These are phyloP conservation scores for Ascochyta clinopodiicola DNA, from an alignment of 2,329 filamentous ascomycete genomes.

Conservation along the genomic window DNA sequence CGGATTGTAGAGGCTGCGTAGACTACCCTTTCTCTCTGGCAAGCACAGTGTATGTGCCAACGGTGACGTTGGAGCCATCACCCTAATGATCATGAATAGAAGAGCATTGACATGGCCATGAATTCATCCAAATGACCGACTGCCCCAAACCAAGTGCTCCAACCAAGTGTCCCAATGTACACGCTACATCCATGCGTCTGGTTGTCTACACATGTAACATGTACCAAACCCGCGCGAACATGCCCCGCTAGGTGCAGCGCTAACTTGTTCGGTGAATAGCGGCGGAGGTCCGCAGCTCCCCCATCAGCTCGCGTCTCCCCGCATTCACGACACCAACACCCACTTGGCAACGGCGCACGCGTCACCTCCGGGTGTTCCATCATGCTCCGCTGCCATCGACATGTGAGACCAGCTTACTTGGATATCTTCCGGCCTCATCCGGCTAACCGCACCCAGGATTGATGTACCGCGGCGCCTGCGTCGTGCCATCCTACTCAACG, in stretches of 20 bases:
- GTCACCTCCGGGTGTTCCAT: conserved; percentile 14
- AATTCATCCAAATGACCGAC: too few species aligned
- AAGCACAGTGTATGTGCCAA: conserved; percentile 31
- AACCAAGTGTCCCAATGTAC: not conserved
- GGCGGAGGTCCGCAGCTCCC: conserved; percentile 26
- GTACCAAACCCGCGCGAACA: conserved; percentile 22
- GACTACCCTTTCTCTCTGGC: not conserved
- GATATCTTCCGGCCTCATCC: not conserved
- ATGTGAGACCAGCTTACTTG: conserved; percentile 28
- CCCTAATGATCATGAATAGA: conserved; percentile 34
- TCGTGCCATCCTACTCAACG: conserved; percentile 79
- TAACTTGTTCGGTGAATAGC: conserved; percentile 35
- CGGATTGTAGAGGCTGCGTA: conserved; percentile 71
- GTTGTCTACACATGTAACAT: not conserved
- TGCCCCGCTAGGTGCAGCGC: conserved; percentile 14
- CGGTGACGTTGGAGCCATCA: not conserved
- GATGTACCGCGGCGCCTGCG: conserved; percentile 78
- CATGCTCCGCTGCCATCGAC: conserved; percentile 31
- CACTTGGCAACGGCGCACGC: conserved; percentile 13
- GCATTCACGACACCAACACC: conserved; percentile 12
- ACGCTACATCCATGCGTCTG: conserved; percentile 1
- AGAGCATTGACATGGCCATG: conserved; percentile 11
- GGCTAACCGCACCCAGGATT: conserved; percentile 63
- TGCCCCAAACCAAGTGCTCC: too few species aligned
- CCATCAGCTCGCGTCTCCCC: conserved; percentile 22